phyloP scores from a whole-genome alignment of 2,329 filamentous ascomycete genomes.

The Sporothrix schenckii region DNA sequence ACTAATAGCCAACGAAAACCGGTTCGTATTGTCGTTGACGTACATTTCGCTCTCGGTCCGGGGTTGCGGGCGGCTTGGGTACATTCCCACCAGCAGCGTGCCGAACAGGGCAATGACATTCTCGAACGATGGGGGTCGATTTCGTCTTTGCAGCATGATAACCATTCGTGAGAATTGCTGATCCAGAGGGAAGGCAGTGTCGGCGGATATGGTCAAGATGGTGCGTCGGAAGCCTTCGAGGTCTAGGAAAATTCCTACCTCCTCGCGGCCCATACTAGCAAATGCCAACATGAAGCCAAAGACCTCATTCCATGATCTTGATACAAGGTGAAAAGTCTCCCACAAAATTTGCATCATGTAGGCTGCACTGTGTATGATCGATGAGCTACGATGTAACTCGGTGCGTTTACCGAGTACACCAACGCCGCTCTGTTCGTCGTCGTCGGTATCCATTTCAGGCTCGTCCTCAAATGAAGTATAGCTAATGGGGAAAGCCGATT shows the following conservation, averaged over 20 bases:
- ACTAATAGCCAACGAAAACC: constrained; percentile 13
- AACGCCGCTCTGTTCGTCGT: constrained; percentile 40
- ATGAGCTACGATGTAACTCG: constrained; percentile 21
- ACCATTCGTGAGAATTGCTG: constrained; percentile 60
- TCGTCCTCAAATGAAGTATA: constrained; percentile 48
- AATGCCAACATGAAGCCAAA: constrained; percentile 73
- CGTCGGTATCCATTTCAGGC: constrained; percentile 38
- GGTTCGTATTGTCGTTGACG: constrained; percentile 44
- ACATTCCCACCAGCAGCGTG: constrained; percentile 49
- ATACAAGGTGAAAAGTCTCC: constrained; percentile 62
- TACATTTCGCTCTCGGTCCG: constrained; percentile 43
- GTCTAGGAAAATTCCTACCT: constrained; percentile 62
- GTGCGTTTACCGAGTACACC: constrained; percentile 25
- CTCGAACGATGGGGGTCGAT: constrained; percentile 58
- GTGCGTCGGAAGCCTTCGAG: constrained; percentile 62
- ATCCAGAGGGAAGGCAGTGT: constrained; percentile 55
- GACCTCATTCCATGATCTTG: constrained; percentile 74
- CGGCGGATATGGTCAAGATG: constrained; percentile 64
- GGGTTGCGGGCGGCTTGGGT: constrained; percentile 29
- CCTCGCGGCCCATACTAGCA: constrained; percentile 61
- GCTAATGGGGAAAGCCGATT: constrained; percentile 49
- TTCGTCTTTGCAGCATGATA: constrained; percentile 55
- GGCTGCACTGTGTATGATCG: constrained; percentile 48
- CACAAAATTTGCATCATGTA: constrained; percentile 60
- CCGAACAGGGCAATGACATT: constrained; percentile 56